phyloP scores from a whole-genome alignment of 2,329 filamentous ascomycete species.

The Coniochaeta ligniaria region DNA sequence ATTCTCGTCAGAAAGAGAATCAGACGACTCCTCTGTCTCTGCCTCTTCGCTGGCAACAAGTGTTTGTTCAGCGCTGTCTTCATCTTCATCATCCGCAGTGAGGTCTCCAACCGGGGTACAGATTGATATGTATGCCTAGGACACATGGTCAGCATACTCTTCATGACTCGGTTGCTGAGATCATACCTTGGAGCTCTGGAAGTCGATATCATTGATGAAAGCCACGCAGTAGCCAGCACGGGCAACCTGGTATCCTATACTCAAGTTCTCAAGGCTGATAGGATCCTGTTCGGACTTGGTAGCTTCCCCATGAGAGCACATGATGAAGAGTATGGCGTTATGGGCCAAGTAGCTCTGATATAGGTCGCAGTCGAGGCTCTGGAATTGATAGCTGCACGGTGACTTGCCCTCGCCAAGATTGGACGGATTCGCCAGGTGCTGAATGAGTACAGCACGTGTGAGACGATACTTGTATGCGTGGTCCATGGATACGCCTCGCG shows the following conservation, averaged over 20 bases:
- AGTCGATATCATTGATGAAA: slow-evolving; percentile 54
- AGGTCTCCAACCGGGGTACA: neutral
- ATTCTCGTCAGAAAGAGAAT: neutral
- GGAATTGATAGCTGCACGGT: slow-evolving; percentile 28
- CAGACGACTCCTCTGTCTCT: neutral
- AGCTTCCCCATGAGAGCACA: slow-evolving; percentile 32
- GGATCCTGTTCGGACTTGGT: neutral
- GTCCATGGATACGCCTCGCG: slow-evolving; percentile 24
- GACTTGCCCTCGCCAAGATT: neutral
- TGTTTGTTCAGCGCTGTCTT: neutral
- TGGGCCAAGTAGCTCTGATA: slow-evolving; percentile 49
- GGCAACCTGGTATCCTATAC: slow-evolving; percentile 49
- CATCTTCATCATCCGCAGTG: neutral
- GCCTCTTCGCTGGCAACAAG: neutral
- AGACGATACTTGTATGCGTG: slow-evolving; percentile 47
- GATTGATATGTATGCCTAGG: neutral
- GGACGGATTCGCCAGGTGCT: slow-evolving; percentile 40
- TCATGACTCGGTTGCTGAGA: slow-evolving; percentile 2
- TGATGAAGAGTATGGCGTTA: slow-evolving; percentile 56
- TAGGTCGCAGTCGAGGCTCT: slow-evolving; percentile 31
- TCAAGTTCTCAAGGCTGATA: slow-evolving; percentile 18
- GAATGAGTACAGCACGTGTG: slow-evolving; percentile 54
- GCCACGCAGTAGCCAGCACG: slow-evolving; percentile 41
- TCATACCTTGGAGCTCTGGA: slow-evolving; percentile 49
- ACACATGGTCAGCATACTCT: neutral